Base-by-base conservation (phyloP, 345 rosid species). In the Dipteronia dyeriana region DNA sequence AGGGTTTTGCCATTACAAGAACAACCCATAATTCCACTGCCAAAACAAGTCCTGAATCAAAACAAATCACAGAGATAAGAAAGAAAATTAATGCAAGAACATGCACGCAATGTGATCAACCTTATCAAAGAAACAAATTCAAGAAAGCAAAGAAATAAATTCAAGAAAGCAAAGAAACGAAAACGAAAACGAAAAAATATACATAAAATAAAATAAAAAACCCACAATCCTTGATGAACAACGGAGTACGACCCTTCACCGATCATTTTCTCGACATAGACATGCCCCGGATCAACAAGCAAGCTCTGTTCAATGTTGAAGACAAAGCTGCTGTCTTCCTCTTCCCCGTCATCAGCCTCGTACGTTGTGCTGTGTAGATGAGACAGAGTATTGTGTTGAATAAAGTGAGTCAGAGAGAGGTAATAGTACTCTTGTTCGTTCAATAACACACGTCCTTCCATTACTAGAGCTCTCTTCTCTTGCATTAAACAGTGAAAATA, bases 211-310 rank as follows among this genome's bases (percentile, higher is more conserved):
- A n/a, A n/a, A 47, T 16, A 26, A 70, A 17, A 31, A 76, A 86
- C 88, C 59, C 71, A 90, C 97, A 79, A 68, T 81, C 94, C 97
- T 73, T 75, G 64, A 70, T 84, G 83, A 73, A 91, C 90, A 4
- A 77, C 54, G 45, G 87, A 85, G 80, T 69, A 14, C 66, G 80
- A 26, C 54, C 96, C 96, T 80, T 87, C 89, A 14, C 90, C 87
- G 22, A 90, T 90, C 84, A 86, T 82, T 47, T 75, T 76, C 17
- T 79, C 77, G 1, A 77, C 16, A 47, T 53, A 53, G 47, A 91
- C 66, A 26, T 7, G 73, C 38, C 82, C 57, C 43, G 86, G 82
- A 51, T 90, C 81, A 70, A 91, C 71, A 56, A 91, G 80, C 80
- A 84, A 78, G 56, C 76, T 83, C 4, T 31, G 64, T 47, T 80